Evolutionary conservation across 2,329 filamentous ascomycete species (phyloP).

Genomic region (Neurospora sp.): DNA sequence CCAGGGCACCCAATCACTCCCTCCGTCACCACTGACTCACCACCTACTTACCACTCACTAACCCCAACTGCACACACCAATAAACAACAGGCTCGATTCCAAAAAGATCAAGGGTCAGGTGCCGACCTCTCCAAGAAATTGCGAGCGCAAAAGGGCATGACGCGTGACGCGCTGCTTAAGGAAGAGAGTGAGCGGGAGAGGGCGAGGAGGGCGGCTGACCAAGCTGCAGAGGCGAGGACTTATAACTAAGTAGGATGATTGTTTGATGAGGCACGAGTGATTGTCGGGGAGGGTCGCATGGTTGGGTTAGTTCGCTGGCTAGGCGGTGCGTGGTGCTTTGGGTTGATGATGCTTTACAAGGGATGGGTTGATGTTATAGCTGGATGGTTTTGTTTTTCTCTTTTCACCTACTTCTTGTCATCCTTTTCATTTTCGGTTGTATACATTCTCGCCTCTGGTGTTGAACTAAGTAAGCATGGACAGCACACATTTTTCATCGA

Average conservation of each 20-base stretch:
- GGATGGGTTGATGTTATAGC: constrained; percentile 29
- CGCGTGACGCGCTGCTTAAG: constrained; percentile 56
- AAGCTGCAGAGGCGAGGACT: constrained; percentile 42
- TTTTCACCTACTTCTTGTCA: neutral
- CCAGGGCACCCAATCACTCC: neutral
- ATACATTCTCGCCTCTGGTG: neutral
- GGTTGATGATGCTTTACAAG: neutral
- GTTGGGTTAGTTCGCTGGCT: neutral
- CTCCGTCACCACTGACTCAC: neutral
- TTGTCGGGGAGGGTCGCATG: neutral
- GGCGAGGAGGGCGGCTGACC: constrained; percentile 58
- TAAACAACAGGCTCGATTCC: constrained; percentile 3
- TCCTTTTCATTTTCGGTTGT: neutral
- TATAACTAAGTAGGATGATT: constrained; percentile 26
- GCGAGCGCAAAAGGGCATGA: constrained; percentile 66
- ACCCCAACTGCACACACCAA: neutral
- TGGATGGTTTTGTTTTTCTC: neutral
- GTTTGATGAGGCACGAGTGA: neutral
- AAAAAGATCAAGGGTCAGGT: constrained; percentile 7
- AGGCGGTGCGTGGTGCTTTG: neutral
- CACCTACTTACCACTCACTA: neutral
- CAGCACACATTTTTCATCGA: neutral
- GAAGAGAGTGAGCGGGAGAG: constrained; percentile 59
- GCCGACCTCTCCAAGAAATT: constrained; percentile 65
- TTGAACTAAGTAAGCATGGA: neutral